Percentiles rank a stretch among this genome's conserved stretches.
Evolutionary conservation across 1,139 yeast genomes (phyloP).

Genomic region (Hyphopichia pseudoburtonii): DNA sequence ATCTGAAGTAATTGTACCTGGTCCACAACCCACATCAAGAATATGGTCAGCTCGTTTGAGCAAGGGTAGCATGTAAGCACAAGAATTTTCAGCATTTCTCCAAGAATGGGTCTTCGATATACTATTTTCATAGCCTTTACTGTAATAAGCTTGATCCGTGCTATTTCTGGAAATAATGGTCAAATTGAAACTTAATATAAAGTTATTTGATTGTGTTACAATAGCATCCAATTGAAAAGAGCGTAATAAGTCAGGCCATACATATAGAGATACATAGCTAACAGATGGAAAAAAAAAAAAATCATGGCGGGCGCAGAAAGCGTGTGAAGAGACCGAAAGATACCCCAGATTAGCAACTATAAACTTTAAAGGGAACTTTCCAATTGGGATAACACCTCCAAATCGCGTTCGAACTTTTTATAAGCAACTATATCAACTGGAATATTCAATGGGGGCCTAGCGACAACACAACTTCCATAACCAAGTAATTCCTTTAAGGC

Average conservation of each 20-base stretch:
- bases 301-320: too few relatives aligned
- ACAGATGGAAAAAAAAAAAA: too few relatives aligned
- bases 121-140: constrained; percentile 19
- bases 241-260: too few relatives aligned
- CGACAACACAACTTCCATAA: constrained; percentile 17
- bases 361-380: too few relatives aligned
- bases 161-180: too few relatives aligned
- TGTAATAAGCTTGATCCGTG: constrained; percentile 23
- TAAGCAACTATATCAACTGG: constrained; percentile 8
- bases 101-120: constrained; percentile 33
- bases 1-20: constrained; percentile 39
- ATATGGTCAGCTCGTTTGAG: constrained; percentile 24
- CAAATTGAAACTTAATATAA: too few relatives aligned
- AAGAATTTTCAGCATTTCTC: constrained; percentile 33
- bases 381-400: background rate
- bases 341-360: too few relatives aligned
- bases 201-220: too few relatives aligned
- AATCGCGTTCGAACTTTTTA: constrained; percentile 9
- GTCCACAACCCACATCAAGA: constrained; percentile 47
- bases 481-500: constrained; percentile 14
- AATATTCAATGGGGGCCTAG: constrained; percentile 20
- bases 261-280: too few relatives aligned
- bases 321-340: too few relatives aligned
- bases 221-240: too few relatives aligned
- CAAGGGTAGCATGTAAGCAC: constrained; percentile 26